Conservation (phyloP, 176 grass and related monocot species). For the Pontederia crassipes region DNA sequence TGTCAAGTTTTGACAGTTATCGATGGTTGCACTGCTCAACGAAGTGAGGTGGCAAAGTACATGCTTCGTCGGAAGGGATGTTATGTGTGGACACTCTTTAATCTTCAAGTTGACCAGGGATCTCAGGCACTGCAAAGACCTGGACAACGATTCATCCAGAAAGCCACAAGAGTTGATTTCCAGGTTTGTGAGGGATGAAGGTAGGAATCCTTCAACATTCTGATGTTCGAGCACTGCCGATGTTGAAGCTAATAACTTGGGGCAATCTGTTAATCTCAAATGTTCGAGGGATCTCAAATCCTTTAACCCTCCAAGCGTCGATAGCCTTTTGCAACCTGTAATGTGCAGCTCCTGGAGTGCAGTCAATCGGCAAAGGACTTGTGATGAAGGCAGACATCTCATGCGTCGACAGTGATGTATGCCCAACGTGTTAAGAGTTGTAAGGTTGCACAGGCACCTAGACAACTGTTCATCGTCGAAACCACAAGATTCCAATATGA, state of each 20-base stretch:
- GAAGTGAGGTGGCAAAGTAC: constrained; percentile 8
- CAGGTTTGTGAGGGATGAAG: neutral
- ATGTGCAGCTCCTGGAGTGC: constrained; percentile 4
- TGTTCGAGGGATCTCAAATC: neutral
- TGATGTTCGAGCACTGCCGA: neutral
- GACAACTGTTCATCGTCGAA: constrained; percentile 5
- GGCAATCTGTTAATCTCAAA: constrained; percentile 1
- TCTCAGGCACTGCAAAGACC: neutral
- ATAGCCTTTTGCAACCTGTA: neutral
- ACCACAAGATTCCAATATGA: neutral
- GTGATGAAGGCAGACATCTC: constrained; percentile 1
- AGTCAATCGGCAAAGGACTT: neutral
- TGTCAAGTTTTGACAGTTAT: neutral
- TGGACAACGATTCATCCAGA: neutral
- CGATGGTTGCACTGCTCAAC: neutral
- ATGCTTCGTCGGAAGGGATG: neutral
- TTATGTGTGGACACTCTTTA: neutral
- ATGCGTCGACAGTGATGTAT: neutral
- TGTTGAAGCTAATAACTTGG: neutral
- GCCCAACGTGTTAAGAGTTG: constrained; percentile 1
- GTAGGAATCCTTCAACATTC: neutral
- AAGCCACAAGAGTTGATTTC: constrained; percentile 1
- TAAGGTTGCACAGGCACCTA: constrained; percentile 6
- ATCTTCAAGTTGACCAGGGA: constrained; percentile 3
- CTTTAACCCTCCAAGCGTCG: neutral